Conservation (phyloP, 345 rosid species). For the Lepidium aucheri region DNA sequence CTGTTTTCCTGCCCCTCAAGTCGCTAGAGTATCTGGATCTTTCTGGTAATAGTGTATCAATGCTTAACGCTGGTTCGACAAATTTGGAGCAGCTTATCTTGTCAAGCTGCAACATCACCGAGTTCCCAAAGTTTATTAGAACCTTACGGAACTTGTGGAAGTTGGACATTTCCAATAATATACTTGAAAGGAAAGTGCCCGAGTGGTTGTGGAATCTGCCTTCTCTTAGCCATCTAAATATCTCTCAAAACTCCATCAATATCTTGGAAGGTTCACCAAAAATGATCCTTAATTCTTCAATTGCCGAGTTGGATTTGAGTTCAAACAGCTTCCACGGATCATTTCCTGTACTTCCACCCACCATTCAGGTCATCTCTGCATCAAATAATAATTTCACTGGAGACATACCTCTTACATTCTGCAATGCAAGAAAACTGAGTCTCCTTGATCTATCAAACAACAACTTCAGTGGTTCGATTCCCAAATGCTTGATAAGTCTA, state of each 20-base stretch:
- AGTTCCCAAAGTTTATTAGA: background rate
- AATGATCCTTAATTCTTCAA: background rate
- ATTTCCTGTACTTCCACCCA: background rate
- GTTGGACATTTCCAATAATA: background rate
- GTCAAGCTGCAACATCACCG: background rate
- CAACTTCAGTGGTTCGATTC: conserved; percentile 23
- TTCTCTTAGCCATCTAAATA: background rate
- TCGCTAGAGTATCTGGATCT: background rate
- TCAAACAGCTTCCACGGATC: background rate
- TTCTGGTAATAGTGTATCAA: background rate
- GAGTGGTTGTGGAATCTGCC: background rate
- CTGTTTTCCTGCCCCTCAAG: background rate
- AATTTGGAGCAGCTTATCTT: background rate
- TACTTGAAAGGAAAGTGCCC: background rate
- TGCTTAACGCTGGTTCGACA: background rate
- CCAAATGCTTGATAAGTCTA: conserved; percentile 6
- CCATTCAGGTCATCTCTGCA: background rate
- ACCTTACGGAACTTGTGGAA: background rate
- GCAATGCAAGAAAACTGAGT: conserved; percentile 7
- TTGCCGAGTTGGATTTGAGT: background rate
- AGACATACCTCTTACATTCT: conserved; percentile 24
- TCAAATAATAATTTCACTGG: conserved; percentile 30
- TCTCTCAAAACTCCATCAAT: background rate
- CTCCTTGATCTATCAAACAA: conserved; percentile 39
- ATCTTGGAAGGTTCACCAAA: background rate